Conservation (phyloP, 805 yeast genomes). For the Scheffersomyces lignosus region DNA sequence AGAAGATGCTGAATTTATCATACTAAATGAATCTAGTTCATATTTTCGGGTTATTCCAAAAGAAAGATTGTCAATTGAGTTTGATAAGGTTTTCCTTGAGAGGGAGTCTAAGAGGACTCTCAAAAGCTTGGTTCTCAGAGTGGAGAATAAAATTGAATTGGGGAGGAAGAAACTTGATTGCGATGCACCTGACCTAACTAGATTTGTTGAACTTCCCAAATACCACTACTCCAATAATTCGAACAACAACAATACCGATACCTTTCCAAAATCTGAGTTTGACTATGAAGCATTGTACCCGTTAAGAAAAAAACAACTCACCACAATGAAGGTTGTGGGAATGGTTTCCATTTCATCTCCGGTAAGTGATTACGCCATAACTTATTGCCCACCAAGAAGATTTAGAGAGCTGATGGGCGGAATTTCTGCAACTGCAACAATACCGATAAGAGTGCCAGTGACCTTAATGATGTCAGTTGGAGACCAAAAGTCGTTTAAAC, state of each 20-base stretch:
- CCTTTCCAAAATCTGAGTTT: too few relatives aligned
- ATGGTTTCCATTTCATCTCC: slow-evolving; percentile 16
- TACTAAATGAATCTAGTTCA: slow-evolving; percentile 22
- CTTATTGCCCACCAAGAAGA: slow-evolving; percentile 10
- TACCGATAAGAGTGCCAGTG: too few relatives aligned
- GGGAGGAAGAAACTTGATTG: slow-evolving; percentile 11
- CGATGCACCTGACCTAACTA: slow-evolving; percentile 6
- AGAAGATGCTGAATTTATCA: slow-evolving; percentile 21
- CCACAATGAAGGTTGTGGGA: slow-evolving; percentile 24
- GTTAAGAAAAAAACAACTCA: slow-evolving; percentile 19
- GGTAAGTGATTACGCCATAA: slow-evolving; percentile 10
- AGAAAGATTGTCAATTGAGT: slow-evolving; percentile 3
- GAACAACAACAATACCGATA: too few relatives aligned
- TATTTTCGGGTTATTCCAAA: slow-evolving; percentile 23
- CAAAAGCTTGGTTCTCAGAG: slow-evolving; percentile 14
- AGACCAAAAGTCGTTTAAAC: slow-evolving; percentile 10
- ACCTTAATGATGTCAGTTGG: too few relatives aligned
- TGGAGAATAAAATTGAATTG: slow-evolving; percentile 14
- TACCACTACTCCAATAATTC: too few relatives aligned
- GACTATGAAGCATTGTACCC: slow-evolving; percentile 19
- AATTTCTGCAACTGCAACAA: too few relatives aligned
- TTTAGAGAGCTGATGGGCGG: too few relatives aligned
- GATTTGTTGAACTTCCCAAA: too few relatives aligned
- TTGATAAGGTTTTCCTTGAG: slow-evolving; percentile 5
- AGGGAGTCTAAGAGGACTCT: slow-evolving; percentile 14